phyloP scores from a whole-genome alignment of 768 basidiomycete species.

The Amanita polypyramis region DNA sequence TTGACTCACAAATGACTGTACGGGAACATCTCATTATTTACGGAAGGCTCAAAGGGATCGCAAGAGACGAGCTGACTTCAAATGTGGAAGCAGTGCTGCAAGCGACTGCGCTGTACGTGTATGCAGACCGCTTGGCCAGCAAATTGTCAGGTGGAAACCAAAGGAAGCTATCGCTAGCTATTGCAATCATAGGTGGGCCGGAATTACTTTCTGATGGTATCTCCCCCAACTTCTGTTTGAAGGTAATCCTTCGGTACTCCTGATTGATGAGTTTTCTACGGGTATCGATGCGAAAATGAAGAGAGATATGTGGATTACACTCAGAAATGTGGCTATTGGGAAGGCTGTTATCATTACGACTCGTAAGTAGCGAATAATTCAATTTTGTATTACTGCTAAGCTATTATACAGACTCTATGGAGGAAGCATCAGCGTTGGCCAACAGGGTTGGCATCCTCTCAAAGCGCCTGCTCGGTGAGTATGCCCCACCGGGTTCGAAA shows the following conservation, averaged over 20 bases:
- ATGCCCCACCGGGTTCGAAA: not conserved
- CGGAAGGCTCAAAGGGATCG: constrained; percentile 63
- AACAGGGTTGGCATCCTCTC: constrained; percentile 72
- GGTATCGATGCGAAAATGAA: constrained; percentile 80
- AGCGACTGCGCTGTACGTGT: constrained; percentile 46
- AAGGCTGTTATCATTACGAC: constrained; percentile 69
- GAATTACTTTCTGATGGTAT: not conserved
- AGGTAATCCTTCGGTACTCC: constrained; percentile 69
- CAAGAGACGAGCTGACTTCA: constrained; percentile 35
- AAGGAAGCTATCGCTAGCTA: constrained; percentile 65
- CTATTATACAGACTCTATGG: constrained; percentile 55
- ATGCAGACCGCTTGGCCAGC: constrained; percentile 63
- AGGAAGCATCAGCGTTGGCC: constrained; percentile 71
- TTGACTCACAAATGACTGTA: constrained; percentile 69
- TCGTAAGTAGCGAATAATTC: constrained; percentile 29
- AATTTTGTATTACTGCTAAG: not conserved
- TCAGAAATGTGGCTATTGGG: constrained; percentile 51
- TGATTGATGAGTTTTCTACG: constrained; percentile 79
- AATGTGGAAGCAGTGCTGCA: constrained; percentile 49
- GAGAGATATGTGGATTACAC: constrained; percentile 72
- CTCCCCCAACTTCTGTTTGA: not conserved
- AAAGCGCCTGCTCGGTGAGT: constrained; percentile 53
- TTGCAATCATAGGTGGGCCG: constrained; percentile 54
- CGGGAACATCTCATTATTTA: constrained; percentile 67
- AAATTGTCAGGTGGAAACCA: constrained; percentile 75